Evolutionary conservation across 2,329 filamentous ascomycete species (phyloP), one percentile per base, ranked within the genome.

Genomic region (Lecanicillium sp.): DNA sequence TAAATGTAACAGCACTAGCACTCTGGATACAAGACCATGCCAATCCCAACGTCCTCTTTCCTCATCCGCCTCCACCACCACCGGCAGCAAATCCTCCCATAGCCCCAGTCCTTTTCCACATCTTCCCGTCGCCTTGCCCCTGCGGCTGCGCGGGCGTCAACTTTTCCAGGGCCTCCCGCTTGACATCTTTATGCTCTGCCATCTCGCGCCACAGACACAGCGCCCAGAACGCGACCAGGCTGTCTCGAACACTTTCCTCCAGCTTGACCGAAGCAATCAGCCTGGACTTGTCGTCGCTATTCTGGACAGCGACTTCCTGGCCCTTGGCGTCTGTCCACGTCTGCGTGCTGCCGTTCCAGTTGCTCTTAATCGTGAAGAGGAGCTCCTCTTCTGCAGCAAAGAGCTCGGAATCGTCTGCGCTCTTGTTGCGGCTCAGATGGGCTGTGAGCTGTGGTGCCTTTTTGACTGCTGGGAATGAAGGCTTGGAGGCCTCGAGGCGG

Each of bases 101-200:
- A 22, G 17, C 33, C 4, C 33, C 33, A 10, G 33, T 25, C 18
- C 33, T 36, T 14, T 36, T 36, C n/a, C n/a, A 4, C 33, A 19
- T 22, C 19, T 36, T 36, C 17, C 15, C 25, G 6, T 7, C 33
- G 7, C n/a, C 33, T 12, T 22, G n/a, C 4, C 18, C 20, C 5
- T 22, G 20, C 17, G 19, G 8, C 19, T 36, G 15, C 15, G 33
- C 17, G 4, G 33, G 33, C 18, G 33, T 36, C 33, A 36, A 22
- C n/a, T 20, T 22, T n/a, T 36, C 33, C 33, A 36, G 22, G 4
- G 13, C 33, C 4, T 11, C 25, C 33, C 12, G 19, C 17, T 19
- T 36, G n/a, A 17, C 19, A 4, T 36, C 33, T 13, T 36, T 36
- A 8, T 18, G 19, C 33, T 36, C 33, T 13, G 33, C 33, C 19